Evolutionary conservation across 2,329 filamentous ascomycete species (phyloP), one percentile per base, ranked within the genome.

Genomic region (Podosphaera fusca): DNA sequence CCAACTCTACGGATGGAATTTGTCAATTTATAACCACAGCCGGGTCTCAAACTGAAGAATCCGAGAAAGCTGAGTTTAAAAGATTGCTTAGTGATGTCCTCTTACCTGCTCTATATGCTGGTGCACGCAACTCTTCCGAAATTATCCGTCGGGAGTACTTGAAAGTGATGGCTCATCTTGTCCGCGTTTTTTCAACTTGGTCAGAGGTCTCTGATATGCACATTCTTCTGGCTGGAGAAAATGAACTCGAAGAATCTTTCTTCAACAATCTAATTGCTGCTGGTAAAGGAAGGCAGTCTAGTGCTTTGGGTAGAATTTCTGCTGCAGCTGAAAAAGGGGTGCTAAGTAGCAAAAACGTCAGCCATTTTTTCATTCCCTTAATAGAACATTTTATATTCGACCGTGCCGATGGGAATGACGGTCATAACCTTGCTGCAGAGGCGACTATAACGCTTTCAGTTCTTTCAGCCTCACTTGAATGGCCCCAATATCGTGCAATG

Each of bases 341-440:
- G 54, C 73, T 98, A 59, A 77, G 77, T 60, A 85, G 86, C 64
- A 80, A 80, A 56, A 94, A 94, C 64, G 75, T 94, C 60, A 82
- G 83, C 58, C 83, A 90, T 21, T 85, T 95, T 65, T 87, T 96
- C 66, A 79, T 98, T 46, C 94, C 92, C 0, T 74, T 98, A 29
- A 75, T 96, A 8, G 92, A 98, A 66, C 89, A 95, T 67, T 96
- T 95, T 66, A 83, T 95, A 31, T 90, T 95, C 66, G 84, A 88
- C 58, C 80, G 84, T 59, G 79, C 78, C 3, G 85, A 87, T 53
- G 74, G 76, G 7, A 73, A 68, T 30, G 87, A 95, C 67, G 88
- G 87, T 40, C 85, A 94, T 63, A 90, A 88, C 55, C 74, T 96
- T 56, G 82, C 87, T 55, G 87, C 88, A 14, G 87, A 95, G 68